phyloP scores from a whole-genome alignment of 2,329 filamentous ascomycete species.

The Sodiomyces alkalinus region DNA sequence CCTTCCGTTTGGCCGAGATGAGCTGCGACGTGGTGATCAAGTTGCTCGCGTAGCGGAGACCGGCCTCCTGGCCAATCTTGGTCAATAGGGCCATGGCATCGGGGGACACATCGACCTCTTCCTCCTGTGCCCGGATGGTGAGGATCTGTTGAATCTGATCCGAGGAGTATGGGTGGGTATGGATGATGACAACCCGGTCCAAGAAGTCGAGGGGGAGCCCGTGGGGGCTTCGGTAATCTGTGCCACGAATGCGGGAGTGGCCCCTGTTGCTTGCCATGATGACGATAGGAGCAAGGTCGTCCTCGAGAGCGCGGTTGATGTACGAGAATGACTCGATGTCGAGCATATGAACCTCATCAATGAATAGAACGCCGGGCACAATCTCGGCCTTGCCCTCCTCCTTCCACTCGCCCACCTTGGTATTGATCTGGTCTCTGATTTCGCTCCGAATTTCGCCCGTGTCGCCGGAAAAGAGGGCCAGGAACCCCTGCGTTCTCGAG shows the following conservation, averaged over 20 bases:
- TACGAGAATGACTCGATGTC: conserved; percentile 99
- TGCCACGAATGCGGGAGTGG: conserved; percentile 80
- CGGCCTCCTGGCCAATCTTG: conserved; percentile 88
- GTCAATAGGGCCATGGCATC: conserved; percentile 86
- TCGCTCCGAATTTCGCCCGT: conserved; percentile 96
- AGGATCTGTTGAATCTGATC: conserved; percentile 91
- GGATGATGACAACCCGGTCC: conserved; percentile 90
- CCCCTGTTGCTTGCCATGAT: conserved; percentile 99
- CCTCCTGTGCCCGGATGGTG: conserved; percentile 82
- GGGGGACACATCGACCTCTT: conserved; percentile 81
- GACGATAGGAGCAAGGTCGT: conserved; percentile 87
- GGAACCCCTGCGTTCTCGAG: conserved; percentile 92
- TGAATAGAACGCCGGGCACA: conserved; percentile 91
- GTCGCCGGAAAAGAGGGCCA: conserved; percentile 93
- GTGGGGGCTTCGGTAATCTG: conserved; percentile 84
- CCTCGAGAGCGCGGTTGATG: conserved; percentile 91
- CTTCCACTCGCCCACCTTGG: conserved; percentile 97
- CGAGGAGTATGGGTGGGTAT: conserved; percentile 67
- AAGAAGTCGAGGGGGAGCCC: conserved; percentile 91
- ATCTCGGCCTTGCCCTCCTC: conserved; percentile 99
- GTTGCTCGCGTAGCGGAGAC: conserved; percentile 91
- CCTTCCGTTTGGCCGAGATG: conserved; percentile 69
- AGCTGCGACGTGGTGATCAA: conserved; percentile 91
- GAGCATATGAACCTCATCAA: conserved; percentile 99
- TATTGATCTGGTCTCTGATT: conserved; percentile 97